Evolutionary conservation across 495 filamentous ascomycete genomes (phyloP).

Genomic region (Penicillium maclennaniae): DNA sequence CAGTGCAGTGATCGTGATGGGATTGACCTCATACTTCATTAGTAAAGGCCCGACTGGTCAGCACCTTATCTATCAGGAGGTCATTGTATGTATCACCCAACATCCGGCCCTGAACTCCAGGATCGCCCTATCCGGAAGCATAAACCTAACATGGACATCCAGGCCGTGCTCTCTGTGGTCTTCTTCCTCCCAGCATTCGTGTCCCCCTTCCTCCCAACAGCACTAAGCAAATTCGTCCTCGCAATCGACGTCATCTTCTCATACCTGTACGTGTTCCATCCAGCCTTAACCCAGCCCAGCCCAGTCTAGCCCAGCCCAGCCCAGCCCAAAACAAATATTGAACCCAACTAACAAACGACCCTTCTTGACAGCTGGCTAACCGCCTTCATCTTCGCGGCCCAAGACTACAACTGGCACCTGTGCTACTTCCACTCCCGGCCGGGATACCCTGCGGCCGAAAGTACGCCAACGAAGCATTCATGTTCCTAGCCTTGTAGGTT

Average conservation of each 20-base stretch:
- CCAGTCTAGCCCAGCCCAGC: background rate
- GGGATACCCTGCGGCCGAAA: conserved; percentile 30
- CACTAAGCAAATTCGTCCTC: conserved; percentile 42
- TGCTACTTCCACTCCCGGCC: conserved; percentile 34
- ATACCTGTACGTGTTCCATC: conserved; percentile 43
- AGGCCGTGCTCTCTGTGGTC: conserved; percentile 53
- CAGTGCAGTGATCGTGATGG: conserved; percentile 59
- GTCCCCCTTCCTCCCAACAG: conserved; percentile 45
- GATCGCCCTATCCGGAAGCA: background rate
- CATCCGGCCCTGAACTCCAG: background rate
- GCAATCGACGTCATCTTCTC: conserved; percentile 59
- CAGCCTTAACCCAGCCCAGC: background rate
- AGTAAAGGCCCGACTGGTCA: conserved; percentile 33
- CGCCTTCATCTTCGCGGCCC: conserved; percentile 55
- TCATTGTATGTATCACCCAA: conserved; percentile 46
- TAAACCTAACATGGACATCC: background rate
- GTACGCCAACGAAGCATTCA: conserved; percentile 55
- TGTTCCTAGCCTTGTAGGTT: conserved; percentile 60
- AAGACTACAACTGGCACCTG: conserved; percentile 46
- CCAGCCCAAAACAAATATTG: background rate
- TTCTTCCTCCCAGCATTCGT: conserved; percentile 58
- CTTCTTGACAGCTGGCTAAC: conserved; percentile 49
- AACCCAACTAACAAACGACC: conserved; percentile 17
- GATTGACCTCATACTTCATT: conserved; percentile 55
- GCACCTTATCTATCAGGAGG: conserved; percentile 51